Percentiles rank a stretch among this genome's conserved stretches.
phyloP scores from a whole-genome alignment of 345 rosid species.

The Garcia nutans region DNA sequence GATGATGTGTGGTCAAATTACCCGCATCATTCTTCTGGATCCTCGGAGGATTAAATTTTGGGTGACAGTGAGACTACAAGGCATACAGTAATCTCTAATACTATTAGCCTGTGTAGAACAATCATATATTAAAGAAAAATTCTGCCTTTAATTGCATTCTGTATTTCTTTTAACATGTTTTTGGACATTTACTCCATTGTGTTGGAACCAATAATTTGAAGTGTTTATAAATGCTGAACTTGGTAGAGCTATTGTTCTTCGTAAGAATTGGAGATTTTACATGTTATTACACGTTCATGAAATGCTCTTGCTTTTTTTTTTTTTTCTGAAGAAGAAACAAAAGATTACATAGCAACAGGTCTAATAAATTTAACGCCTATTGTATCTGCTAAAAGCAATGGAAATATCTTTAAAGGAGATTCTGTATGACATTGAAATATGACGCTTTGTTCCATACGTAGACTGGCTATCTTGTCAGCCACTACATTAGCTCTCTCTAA shows the following conservation, averaged over 20 bases:
- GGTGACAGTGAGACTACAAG: not conserved
- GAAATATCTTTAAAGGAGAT: too few species aligned
- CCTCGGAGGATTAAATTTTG: constrained; percentile 41
- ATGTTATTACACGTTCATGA: too few species aligned
- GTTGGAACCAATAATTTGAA: not conserved
- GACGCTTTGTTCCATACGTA: too few species aligned
- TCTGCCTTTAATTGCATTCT: not conserved
- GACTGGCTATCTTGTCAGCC: too few species aligned
- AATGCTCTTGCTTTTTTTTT: too few species aligned
- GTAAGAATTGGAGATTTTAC: too few species aligned
- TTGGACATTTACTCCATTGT: not conserved
- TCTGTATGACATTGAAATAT: too few species aligned
- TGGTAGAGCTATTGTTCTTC: not conserved
- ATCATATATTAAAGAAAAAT: not conserved
- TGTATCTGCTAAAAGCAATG: too few species aligned
- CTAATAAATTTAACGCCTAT: too few species aligned
- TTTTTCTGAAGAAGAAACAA: too few species aligned
- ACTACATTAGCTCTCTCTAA: too few species aligned
- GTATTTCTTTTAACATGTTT: not conserved
- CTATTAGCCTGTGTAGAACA: not conserved
- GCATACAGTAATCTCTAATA: not conserved
- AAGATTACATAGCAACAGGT: too few species aligned
- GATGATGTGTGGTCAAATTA: constrained; percentile 64
- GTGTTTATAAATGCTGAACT: not conserved
- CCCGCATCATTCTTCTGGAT: constrained; percentile 69